phyloP scores from a whole-genome alignment of 768 basidiomycete species.

The Cystofilobasidium macerans region DNA sequence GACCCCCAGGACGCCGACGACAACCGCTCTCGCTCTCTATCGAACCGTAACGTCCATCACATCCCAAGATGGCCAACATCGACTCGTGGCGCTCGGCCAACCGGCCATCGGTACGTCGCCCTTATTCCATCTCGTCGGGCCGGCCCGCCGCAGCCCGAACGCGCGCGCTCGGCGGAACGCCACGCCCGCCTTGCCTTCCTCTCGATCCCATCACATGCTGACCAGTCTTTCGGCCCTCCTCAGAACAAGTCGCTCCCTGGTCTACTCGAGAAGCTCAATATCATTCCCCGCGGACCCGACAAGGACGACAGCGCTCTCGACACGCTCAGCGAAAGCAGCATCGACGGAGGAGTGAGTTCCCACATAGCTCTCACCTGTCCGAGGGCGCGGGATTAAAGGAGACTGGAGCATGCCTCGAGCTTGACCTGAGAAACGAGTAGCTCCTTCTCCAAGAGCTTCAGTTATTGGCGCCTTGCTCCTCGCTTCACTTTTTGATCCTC shows the following conservation, averaged over 20 bases:
- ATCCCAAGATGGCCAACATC: not conserved
- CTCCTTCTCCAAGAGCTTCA: not conserved
- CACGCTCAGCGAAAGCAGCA: slow-evolving; percentile 13
- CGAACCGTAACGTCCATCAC: no score
- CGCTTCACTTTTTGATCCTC: not conserved
- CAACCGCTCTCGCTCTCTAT: no score
- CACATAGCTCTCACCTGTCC: not conserved
- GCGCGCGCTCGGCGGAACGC: no score
- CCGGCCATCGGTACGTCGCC: not conserved
- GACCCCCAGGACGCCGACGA: no score
- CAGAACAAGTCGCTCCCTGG: slow-evolving; percentile 14
- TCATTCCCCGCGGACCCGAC: slow-evolving; percentile 8
- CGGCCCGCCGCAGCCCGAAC: no score
- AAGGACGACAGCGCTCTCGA: slow-evolving; percentile 23
- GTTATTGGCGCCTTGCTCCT: not conserved
- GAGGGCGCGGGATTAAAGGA: no score
- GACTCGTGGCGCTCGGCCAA: slow-evolving; percentile 1
- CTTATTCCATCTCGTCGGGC: no score
- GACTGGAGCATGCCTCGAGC: no score
- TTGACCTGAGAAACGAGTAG: no score
- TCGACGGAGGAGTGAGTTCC: slow-evolving; percentile 13
- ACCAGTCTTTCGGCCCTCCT: not conserved
- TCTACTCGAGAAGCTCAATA: slow-evolving; percentile 23
- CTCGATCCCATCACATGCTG: not conserved
- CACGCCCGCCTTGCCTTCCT: not conserved